Percentiles rank a stretch among this genome's conserved stretches.
phyloP scores from a whole-genome alignment of 371 early-diverging fungal species.

The Actinomucor elegans region DNA sequence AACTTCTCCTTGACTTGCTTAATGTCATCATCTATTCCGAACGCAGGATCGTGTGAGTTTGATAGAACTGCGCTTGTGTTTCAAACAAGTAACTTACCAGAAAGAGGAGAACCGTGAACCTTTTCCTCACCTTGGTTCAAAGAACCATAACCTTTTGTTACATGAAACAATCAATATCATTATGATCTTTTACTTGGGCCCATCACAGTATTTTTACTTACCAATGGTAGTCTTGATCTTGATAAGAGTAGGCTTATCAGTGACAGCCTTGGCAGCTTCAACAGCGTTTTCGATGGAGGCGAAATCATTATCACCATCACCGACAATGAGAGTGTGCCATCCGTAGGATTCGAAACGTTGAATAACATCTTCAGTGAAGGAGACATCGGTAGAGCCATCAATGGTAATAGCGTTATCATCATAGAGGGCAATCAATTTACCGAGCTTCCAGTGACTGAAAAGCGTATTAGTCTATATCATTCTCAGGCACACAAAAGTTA shows the following conservation, averaged over 20 bases:
- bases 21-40: conserved; percentile 83
- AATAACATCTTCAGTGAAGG: conserved; percentile 94
- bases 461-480: background rate
- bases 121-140: conserved; percentile 86
- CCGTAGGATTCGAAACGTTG: conserved; percentile 93
- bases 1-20: conserved; percentile 82
- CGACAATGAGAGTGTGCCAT: conserved; percentile 86
- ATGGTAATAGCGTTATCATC: conserved; percentile 98
- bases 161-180: background rate
- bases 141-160: conserved; percentile 74
- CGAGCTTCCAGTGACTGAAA: conserved; percentile 88
- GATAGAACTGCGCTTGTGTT: too few relatives aligned
- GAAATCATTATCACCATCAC: conserved; percentile 85
- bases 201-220: conserved; percentile 39
- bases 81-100: conserved; percentile 41
- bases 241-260: conserved; percentile 89
- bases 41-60: too few relatives aligned
- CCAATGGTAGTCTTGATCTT: conserved; percentile 82
- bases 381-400: conserved; percentile 89
- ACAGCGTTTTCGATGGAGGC: conserved; percentile 74
- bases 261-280: conserved; percentile 78
- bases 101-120: conserved; percentile 91
- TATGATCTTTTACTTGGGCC: background rate
- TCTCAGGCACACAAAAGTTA: background rate
- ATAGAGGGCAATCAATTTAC: conserved; percentile 96